A percentile compares a stretch with the other conserved stretches of the same genome.
Conservation (phyloP, 1,139 yeast genomes). For the Lodderomyces margitis region DNA sequence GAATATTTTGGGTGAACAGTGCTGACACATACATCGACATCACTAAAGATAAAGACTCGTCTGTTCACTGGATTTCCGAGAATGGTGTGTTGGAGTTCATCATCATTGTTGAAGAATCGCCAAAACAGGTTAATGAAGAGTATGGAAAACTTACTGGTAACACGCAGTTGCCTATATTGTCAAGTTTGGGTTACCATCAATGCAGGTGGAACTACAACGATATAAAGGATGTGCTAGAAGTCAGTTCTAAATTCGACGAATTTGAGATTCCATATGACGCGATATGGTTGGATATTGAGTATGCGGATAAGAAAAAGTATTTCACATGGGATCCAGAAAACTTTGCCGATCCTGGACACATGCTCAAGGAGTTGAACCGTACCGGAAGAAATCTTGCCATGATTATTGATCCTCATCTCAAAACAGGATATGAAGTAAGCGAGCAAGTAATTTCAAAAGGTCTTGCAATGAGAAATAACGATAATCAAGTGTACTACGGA, state of each 20-base stretch:
- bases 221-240: constrained; percentile 75
- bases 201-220: constrained; percentile 97
- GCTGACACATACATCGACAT: constrained; percentile 93
- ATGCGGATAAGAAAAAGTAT: constrained; percentile 79
- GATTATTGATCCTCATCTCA: constrained; percentile 90
- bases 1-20: constrained; percentile 86
- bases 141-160: constrained; percentile 79
- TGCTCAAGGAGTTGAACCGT: constrained; percentile 62
- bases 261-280: constrained; percentile 82
- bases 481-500: constrained; percentile 58
- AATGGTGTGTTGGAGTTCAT: constrained; percentile 79
- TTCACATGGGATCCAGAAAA: constrained; percentile 82
- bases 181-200: constrained; percentile 89
- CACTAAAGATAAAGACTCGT: constrained; percentile 32
- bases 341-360: constrained; percentile 71
- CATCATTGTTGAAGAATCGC: constrained; percentile 61
- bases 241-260: constrained; percentile 68
- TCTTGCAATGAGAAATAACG: constrained; percentile 39
- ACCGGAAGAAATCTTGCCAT: constrained; percentile 82
- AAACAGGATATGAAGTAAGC: constrained; percentile 65
- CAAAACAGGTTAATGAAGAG: constrained; percentile 56
- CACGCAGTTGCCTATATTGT: constrained; percentile 71
- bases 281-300: constrained; percentile 95
- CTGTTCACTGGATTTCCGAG: constrained; percentile 93
- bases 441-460: constrained; percentile 42